phyloP scores from a whole-genome alignment of 129 eudicot species.

The Smallanthus sonchifolius region DNA sequence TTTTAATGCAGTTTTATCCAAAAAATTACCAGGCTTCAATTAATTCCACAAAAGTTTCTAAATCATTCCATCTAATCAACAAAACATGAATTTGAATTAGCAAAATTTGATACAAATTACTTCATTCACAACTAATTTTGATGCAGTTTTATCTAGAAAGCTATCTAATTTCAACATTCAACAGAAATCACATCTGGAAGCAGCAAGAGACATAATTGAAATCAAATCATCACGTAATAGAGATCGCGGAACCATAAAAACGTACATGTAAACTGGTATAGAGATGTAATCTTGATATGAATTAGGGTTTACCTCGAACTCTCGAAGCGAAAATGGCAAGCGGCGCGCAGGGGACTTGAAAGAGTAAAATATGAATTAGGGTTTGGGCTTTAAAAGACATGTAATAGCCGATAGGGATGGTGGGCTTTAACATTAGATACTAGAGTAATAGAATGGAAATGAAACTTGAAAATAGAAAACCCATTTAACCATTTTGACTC shows the following conservation, averaged over 20 bases:
- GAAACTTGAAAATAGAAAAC: too few species aligned
- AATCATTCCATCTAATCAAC: not conserved
- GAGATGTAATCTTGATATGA: not conserved
- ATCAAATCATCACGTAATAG: not conserved
- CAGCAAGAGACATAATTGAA: not conserved
- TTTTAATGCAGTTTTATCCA: too few species aligned
- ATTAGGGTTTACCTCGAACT: conserved; percentile 21
- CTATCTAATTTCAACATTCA: too few species aligned
- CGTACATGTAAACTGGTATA: not conserved
- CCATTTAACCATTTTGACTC: too few species aligned
- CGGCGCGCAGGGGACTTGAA: conserved; percentile 16
- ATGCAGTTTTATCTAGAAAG: too few species aligned
- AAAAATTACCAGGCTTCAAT: too few species aligned
- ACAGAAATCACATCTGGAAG: not conserved
- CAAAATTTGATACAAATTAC: not conserved
- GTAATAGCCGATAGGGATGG: not conserved
- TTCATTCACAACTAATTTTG: not conserved
- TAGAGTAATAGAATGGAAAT: not conserved
- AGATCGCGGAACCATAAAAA: not conserved
- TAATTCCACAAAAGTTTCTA: not conserved
- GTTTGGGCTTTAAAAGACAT: conserved; percentile 23
- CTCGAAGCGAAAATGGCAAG: conserved; percentile 14
- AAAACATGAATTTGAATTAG: not conserved
- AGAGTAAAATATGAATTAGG: conserved; percentile 16
- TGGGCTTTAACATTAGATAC: not conserved